Evolutionary conservation across 2,329 filamentous ascomycete genomes (phyloP).

Genomic region (Phaeosphaeria sp.): DNA sequence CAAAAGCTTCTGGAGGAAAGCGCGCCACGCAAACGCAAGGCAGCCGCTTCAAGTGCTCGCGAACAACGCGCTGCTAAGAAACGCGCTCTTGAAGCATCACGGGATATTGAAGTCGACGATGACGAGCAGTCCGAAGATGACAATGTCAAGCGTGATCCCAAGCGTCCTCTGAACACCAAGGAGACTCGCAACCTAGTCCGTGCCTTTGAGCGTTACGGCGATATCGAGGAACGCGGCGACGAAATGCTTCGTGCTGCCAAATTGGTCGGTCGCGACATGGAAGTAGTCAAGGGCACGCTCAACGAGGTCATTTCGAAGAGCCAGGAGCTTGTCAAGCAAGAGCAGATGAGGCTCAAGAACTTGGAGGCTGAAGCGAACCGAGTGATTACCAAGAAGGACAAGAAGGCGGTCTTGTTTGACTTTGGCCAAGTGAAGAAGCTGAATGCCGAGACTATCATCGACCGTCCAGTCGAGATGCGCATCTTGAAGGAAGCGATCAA

Average conservation of each 20-base stretch:
- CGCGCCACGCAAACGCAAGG: slow-evolving; percentile 76
- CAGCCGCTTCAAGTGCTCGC: slow-evolving; percentile 65
- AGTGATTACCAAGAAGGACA: slow-evolving; percentile 91
- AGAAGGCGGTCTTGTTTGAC: slow-evolving; percentile 95
- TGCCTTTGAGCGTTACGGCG: slow-evolving; percentile 89
- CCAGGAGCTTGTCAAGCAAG: slow-evolving; percentile 74
- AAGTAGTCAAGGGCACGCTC: slow-evolving; percentile 78
- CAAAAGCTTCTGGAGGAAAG: slow-evolving; percentile 83
- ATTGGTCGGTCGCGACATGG: slow-evolving; percentile 79
- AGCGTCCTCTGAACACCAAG: slow-evolving; percentile 87
- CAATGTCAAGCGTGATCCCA: slow-evolving; percentile 73
- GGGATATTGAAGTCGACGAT: slow-evolving; percentile 66
- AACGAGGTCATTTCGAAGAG: slow-evolving; percentile 79
- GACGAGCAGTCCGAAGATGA: slow-evolving; percentile 51
- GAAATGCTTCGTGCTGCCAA: slow-evolving; percentile 89
- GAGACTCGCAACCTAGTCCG: slow-evolving; percentile 91
- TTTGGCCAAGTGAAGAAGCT: slow-evolving; percentile 92
- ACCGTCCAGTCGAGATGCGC: slow-evolving; percentile 86
- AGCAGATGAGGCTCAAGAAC: slow-evolving; percentile 66
- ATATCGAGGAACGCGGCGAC: slow-evolving; percentile 83
- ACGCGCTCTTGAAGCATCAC: slow-evolving; percentile 71
- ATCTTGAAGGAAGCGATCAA: slow-evolving; percentile 79
- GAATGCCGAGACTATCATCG: slow-evolving; percentile 93
- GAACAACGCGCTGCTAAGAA: slow-evolving; percentile 74
- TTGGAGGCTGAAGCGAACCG: slow-evolving; percentile 77